Evolutionary conservation across 192 early-diverging fungal species (phyloP), one percentile per base, ranked within the genome.

Genomic region (Coemansia sp.): DNA sequence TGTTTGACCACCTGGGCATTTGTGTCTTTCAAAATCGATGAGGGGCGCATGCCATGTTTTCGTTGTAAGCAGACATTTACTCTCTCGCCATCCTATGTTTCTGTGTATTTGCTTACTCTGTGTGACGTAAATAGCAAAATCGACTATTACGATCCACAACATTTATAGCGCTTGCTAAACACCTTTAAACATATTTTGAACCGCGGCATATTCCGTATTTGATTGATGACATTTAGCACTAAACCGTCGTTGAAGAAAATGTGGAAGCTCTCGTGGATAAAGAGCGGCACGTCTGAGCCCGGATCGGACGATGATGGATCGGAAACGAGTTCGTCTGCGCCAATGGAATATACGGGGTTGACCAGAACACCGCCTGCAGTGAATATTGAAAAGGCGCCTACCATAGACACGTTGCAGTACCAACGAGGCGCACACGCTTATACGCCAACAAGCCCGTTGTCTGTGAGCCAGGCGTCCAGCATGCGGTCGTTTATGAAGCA

Each of bases 201-300:
- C 32, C 32, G 32, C 32, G 7, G 32, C 6, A 9, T 7, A 32
- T 9, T 32, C 22, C 7, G 9, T 10, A 14, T 37, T 63, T 35
- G n/a, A 24, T 75, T 39, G 58, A 78, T 78, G 75, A 26, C 70
- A 18, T 54, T 64, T 78, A 78, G 75, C 48, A 49, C 66, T 32
- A 71, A 66, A 35, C 63, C 64, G 2, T 57, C 72, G 56, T 29
- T 78, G 19, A 77, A 77, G 54, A 73, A 73, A 57, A 78, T 78
- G 70, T 78, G 75, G 75, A 78, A 73, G 68, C 68, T 78, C 59
- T 64, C 70, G 3, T 69, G 75, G 70, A 61, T 61, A 51, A 78
- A 66, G 24, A 54, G 57, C 29, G 66, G 63, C 10, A 50, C 52
- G 16, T 58, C 73, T 16, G 69, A 62, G 10, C 9, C 19, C 8